Base-by-base conservation (phyloP, 805 yeast genomes). In the Candida pseudofarinosa region DNA sequence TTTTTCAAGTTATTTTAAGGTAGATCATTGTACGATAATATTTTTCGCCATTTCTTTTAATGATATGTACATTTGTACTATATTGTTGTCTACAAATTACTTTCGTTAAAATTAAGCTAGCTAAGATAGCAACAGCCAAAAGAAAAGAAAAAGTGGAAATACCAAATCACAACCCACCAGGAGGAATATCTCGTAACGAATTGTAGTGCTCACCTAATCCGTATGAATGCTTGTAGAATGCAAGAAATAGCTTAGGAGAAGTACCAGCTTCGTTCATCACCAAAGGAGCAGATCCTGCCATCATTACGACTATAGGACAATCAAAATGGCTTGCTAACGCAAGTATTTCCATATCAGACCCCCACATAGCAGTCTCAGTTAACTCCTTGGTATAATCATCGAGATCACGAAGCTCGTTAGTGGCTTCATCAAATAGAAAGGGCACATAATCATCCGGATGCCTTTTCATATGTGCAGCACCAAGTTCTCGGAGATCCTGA, bases 121-220 rank as follows among this genome's bases (percentile, higher is more conserved):
- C n/a, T n/a, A n/a, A n/a, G n/a, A n/a, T n/a, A n/a, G n/a, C n/a
- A n/a, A n/a, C n/a, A n/a, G n/a, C n/a, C n/a, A n/a, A n/a, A n/a
- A n/a, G n/a, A n/a, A n/a, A n/a, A n/a, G n/a, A n/a, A n/a, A n/a
- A n/a, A n/a, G 28, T 23, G 28, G 28, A 7, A 10, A 10, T 10
- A 10, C 6, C 28, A 6, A 23, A 6, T 23, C 28, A 23, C 10
- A 23, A 10, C 10, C 10, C 6, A 10, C 28, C 23, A 26, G 4
- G n/a, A 36, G 38, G 17, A 7, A 42, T 31, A 37, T 57, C 59
- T 31, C 67, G 51, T 31, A 69, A 56, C 20, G 97, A 88, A 59
- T 91, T 91, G 63, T 91, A 91, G 66, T 91, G 99, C 65, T 90
- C 98, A 19, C 99, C 99, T 18, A 91, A 73, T 0, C 97, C 93